These are phyloP conservation scores for Solanum pimpinellifolium DNA, from an alignment of 257 asterid species.

Conservation along the genomic window DNA sequence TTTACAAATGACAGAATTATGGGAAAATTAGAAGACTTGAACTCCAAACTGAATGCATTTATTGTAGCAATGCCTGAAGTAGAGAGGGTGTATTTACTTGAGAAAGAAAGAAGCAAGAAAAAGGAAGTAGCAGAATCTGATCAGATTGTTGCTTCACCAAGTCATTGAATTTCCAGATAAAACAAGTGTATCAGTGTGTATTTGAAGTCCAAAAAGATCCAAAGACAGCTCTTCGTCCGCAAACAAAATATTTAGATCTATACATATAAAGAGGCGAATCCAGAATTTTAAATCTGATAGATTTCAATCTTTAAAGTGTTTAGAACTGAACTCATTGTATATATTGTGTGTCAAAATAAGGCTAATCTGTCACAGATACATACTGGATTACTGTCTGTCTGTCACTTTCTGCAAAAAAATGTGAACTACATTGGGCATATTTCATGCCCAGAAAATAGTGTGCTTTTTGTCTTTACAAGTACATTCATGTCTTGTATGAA, in stretches of 20 bases:
- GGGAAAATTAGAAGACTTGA: conserved; percentile 70
- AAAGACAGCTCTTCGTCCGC: background rate
- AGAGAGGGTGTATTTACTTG: conserved; percentile 54
- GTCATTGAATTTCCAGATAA: background rate
- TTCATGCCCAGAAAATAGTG: background rate
- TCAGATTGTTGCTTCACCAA: conserved; percentile 7
- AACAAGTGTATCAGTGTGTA: background rate
- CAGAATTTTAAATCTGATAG: background rate
- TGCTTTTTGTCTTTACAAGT: background rate
- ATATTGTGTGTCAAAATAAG: background rate
- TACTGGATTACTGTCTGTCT: background rate
- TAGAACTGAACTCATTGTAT: background rate
- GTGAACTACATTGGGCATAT: background rate
- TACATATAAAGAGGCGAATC: background rate
- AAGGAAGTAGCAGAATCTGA: conserved; percentile 37
- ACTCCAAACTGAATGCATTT: conserved; percentile 47
- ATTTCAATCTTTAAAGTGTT: background rate
- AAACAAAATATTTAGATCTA: background rate
- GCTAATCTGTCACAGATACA: background rate
- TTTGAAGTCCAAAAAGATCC: background rate
- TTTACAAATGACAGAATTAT: conserved; percentile 70
- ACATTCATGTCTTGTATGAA: background rate
- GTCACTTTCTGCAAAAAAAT: background rate
- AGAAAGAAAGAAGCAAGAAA: conserved; percentile 48
- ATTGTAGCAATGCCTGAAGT: conserved; percentile 67